Evolutionary conservation across 2,329 filamentous ascomycete genomes (phyloP), one percentile per base, ranked within the genome.

Genomic region (Botrytis deweyae): DNA sequence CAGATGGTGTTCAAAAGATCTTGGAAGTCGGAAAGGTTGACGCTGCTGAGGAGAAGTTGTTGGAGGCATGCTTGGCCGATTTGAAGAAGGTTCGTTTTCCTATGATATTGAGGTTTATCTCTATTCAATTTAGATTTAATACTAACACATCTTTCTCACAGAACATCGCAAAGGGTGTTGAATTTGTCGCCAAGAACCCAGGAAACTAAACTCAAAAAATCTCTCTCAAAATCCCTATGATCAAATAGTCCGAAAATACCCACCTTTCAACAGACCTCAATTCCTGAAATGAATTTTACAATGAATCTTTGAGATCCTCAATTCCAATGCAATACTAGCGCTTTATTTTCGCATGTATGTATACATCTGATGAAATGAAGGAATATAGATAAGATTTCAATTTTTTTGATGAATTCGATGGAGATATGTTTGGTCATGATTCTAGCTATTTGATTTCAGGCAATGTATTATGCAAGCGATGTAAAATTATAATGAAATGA

Each of bases 1-100:
- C 95, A 84, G 92, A 95, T 84, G 96, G 96, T 88, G 95, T 97
- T 78, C 91, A 96, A 89, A 92, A 97, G 90, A 95, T 98, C 84
- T 88, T 92, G 84, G 91, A 92, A 80, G 86, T 99, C 80, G 96
- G 96, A 85, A 88, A 93, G 85, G 83, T 98, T 83, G 93, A 93
- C 82, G 89, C 90, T 81, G 87, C 90, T 84, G 96, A 99, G 92
- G 87, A 97, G 90, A 91, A 91, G 86, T 91, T 99, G 80, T 86
- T 99, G 81, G 92, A 97, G 82, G 93, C 90, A 81, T 92, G 90
- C 89, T 87, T 98, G 79, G 87, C 83, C 81, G 96, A 95, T 85
- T 89, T 96, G 84, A 92, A 93, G 89, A 93, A 92, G 82, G 80
- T 80, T 52, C 29, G 72, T 70, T 58, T 71, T 14, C 10, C 5